These are phyloP conservation scores for Saccharomyces paradoxus DNA, from an alignment of 805 yeast genomes.

Conservation along the genomic window DNA sequence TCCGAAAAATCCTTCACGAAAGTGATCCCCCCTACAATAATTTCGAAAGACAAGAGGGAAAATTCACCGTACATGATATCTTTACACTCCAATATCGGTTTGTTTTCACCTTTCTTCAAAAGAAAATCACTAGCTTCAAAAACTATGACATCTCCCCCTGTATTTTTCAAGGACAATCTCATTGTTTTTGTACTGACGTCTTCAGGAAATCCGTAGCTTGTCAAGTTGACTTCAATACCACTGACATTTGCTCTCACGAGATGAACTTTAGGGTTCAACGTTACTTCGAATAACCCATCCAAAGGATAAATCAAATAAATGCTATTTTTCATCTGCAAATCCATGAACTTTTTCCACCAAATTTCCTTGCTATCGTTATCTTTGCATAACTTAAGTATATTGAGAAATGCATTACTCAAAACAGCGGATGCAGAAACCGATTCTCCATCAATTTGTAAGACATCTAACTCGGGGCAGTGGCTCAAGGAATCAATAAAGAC, in stretches of 20 bases:
- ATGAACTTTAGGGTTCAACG: constrained; percentile 2
- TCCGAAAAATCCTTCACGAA: constrained; percentile 21
- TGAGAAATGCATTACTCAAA: constrained; percentile 25
- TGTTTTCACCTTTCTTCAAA: constrained; percentile 6
- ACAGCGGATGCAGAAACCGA: constrained; percentile 19
- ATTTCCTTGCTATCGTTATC: constrained; percentile 9
- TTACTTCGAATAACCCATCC: constrained; percentile 17
- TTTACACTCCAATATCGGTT: constrained; percentile 10
- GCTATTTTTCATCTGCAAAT: constrained; percentile 6
- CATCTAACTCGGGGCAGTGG: constrained; percentile 15
- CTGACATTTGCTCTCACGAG: constrained; percentile 15
- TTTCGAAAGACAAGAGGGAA: constrained; percentile 15
- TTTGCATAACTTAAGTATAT: constrained; percentile 19
- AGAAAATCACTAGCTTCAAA: constrained; percentile 8
- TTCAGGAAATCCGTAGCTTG: constrained; percentile 13
- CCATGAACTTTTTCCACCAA: constrained; percentile 26
- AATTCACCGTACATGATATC: constrained; percentile 21
- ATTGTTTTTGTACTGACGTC: constrained; percentile 13
- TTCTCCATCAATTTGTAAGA: constrained; percentile 21
- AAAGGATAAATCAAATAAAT: constrained; percentile 20
- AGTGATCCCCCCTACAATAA: constrained; percentile 20
- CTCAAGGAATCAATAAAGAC: constrained; percentile 61
- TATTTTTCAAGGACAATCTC: constrained; percentile 13
- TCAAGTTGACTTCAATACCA: constrained; percentile 12
- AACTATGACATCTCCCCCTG: constrained; percentile 8